Evolutionary conservation across 2,329 filamentous ascomycete genomes (phyloP).

Genomic region (Colletotrichum lini): DNA sequence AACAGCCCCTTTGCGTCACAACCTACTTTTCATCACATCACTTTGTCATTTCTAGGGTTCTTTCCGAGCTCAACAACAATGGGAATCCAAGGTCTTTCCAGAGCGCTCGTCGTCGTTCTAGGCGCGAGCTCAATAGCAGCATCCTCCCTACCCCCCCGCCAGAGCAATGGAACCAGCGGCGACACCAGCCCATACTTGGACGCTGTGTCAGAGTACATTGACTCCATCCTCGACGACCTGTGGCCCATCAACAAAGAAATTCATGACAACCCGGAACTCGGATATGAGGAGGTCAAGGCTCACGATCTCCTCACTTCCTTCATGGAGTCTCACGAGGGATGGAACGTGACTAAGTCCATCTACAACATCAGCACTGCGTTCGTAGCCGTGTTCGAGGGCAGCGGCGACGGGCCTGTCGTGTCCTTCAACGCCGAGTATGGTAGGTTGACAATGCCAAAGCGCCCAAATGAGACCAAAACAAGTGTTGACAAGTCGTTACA

Average conservation of each 20-base stretch:
- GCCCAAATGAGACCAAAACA: not conserved
- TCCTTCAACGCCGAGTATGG: slow-evolving; percentile 60
- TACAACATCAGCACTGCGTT: slow-evolving; percentile 61
- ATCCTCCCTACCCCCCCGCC: slow-evolving; percentile 19
- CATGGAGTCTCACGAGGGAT: slow-evolving; percentile 52
- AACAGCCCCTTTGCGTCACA: not conserved
- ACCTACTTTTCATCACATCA: not conserved
- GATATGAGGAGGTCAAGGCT: slow-evolving; percentile 59
- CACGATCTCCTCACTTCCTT: slow-evolving; percentile 58
- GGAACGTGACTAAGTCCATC: slow-evolving; percentile 57
- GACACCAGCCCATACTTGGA: slow-evolving; percentile 26
- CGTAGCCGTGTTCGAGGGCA: slow-evolving; percentile 57
- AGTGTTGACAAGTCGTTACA: slow-evolving; percentile 43
- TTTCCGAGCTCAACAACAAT: not conserved
- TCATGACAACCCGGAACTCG: slow-evolving; percentile 60
- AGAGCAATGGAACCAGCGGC: slow-evolving; percentile 16
- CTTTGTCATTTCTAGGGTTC: too few relatives aligned
- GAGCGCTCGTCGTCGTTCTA: slow-evolving; percentile 15
- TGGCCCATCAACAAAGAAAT: slow-evolving; percentile 58
- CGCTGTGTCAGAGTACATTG: slow-evolving; percentile 42
- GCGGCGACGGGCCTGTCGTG: slow-evolving; percentile 54
- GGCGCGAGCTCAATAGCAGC: slow-evolving; percentile 7
- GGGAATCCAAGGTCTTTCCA: slow-evolving; percentile 8
- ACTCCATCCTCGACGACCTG: slow-evolving; percentile 45
- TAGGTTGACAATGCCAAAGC: slow-evolving; percentile 19